Conservation (phyloP, 2,329 filamentous ascomycete species). For the Apiospora sp. region DNA sequence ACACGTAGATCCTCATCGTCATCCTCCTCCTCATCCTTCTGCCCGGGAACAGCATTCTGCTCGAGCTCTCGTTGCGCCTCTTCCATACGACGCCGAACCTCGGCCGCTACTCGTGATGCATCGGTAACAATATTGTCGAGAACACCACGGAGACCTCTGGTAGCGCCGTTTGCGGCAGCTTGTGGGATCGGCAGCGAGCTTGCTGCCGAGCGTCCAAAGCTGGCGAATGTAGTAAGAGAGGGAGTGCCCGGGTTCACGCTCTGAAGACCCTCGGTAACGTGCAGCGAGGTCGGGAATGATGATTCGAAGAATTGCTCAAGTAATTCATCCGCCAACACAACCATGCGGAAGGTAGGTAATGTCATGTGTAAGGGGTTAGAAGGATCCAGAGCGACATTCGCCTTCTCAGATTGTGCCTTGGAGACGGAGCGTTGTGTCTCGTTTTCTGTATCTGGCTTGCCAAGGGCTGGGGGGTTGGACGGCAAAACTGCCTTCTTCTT, state of each 20-base stretch:
- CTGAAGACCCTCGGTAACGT: conserved; percentile 73
- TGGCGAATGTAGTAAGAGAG: conserved; percentile 85
- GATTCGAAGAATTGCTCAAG: conserved; percentile 98
- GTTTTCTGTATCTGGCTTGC: conserved; percentile 37
- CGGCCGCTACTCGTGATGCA: conserved; percentile 93
- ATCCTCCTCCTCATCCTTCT: conserved; percentile 72
- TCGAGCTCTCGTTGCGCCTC: conserved; percentile 94
- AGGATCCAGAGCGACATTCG: conserved; percentile 91
- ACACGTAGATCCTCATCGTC: conserved; percentile 68
- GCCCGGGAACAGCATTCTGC: conserved; percentile 74
- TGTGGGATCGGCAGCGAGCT: conserved; percentile 48
- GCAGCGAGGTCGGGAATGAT: conserved; percentile 92
- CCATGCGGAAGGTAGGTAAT: conserved; percentile 97
- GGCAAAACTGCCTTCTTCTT: conserved; percentile 54
- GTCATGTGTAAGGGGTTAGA: conserved; percentile 95
- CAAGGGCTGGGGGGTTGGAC: conserved; percentile 43
- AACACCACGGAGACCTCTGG: conserved; percentile 85
- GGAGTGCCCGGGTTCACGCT: conserved; percentile 58
- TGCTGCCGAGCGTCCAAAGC: conserved; percentile 58
- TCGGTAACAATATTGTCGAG: conserved; percentile 98
- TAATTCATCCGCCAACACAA: conserved; percentile 93
- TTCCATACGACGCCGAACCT: conserved; percentile 92
- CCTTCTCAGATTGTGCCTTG: conserved; percentile 75
- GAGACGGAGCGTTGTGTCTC: conserved; percentile 52
- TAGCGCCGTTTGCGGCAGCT: conserved; percentile 55